A percentile compares a stretch with the other conserved stretches of the same genome.
phyloP scores from a whole-genome alignment of 2,329 filamentous ascomycete species.

The Scleromitrula shiraiana region DNA sequence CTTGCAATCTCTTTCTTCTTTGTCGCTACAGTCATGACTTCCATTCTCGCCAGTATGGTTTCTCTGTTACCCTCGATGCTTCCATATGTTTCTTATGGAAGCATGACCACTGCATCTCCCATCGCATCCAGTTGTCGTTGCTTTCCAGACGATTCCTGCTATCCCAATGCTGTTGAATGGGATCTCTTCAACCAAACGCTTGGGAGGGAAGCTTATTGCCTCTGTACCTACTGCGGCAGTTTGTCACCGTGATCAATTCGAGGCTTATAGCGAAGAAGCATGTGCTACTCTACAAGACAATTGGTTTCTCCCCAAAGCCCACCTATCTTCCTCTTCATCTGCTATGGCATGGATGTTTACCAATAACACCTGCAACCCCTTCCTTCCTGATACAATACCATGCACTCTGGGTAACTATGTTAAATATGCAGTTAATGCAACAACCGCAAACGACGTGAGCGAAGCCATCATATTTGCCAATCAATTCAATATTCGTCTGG shows the following conservation, averaged over 20 bases:
- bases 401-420: constrained; percentile 23
- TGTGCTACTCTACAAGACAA: constrained; percentile 8
- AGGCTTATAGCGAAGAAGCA: constrained; percentile 3
- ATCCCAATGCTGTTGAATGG: constrained; percentile 13
- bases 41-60: background rate
- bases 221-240: constrained; percentile 10
- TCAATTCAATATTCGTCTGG: constrained; percentile 32
- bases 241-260: constrained; percentile 10
- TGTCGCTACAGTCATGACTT: background rate
- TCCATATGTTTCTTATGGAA: background rate
- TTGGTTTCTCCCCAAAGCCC: constrained; percentile 6
- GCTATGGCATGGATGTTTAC: constrained; percentile 2
- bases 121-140: background rate
- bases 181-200: constrained; percentile 12
- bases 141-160: constrained; percentile 14
- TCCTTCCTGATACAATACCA: background rate
- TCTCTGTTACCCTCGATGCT: background rate
- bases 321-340: background rate
- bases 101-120: background rate
- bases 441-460: constrained; percentile 11
- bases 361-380: background rate
- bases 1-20: background rate
- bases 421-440: constrained; percentile 21
- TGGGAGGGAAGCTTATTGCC: constrained; percentile 12
- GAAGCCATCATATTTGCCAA: constrained; percentile 32